Evolutionary conservation across 1,284 basidiomycete species (phyloP), one percentile per base, ranked within the genome.

Genomic region (Amylostereum chailletii): DNA sequence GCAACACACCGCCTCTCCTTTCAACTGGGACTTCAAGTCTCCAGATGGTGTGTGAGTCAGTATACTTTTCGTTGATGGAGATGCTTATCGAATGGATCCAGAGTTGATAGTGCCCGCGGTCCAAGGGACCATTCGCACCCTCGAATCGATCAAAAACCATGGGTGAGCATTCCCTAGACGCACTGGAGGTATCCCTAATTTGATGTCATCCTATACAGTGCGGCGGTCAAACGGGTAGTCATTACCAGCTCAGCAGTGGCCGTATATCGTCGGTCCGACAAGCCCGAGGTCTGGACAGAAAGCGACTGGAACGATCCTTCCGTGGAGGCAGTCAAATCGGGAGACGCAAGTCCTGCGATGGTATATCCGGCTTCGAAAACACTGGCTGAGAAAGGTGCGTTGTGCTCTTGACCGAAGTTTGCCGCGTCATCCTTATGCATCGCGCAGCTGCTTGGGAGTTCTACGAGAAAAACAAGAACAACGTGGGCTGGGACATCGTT

Each of bases 1-100:
- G 41, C 64, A 64, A 38, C 74, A 77, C 62, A 72, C 68, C 41
- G 72, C 73, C 1, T 71, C 71, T 9, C 74, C 73, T 8, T 69
- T 70, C 54, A 59, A 65, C 50, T 19, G 19, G 19, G 19, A 19
- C 19, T 19, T 19, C 19, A 19, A 19, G 19, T 19, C 19, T 19
- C 19, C 19, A 19, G 19, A 19, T 19, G 19, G 19, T 19, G 19
- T 19, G 7, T 31, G 10, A 43, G 5, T 27, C n/a, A 10, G 27
- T 30, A 7, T n/a, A 27, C 6, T n/a, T 11, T 29, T 10, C 7
- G 6, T 30, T 11, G 11, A 5, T n/a, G 27, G 27, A 5, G 4
- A 9, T 7, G 42, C 19, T 19, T 19, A 19, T 19, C 19, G 32
- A 4, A 4, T 7, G 6, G 27, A 10, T 30, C 42, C 27, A 43